Percentiles rank a stretch among this genome's conserved stretches.
Conservation (phyloP, 306 rosid species). For the Quercus gilva region DNA sequence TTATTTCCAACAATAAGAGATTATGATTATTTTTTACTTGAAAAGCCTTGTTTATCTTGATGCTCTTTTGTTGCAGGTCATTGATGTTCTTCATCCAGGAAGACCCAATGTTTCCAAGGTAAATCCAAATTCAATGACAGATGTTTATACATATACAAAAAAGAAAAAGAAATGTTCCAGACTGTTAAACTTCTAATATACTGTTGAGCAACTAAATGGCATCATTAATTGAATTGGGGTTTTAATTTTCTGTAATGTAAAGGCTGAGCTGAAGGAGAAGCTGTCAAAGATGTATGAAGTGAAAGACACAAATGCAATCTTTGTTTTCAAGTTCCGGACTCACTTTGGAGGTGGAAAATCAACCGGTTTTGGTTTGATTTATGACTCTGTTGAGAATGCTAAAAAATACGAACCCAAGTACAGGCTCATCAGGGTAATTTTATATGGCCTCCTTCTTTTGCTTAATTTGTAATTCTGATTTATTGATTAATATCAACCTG, state of each 20-base stretch:
- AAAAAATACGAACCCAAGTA: conserved; percentile 94
- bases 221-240: neutral
- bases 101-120: conserved; percentile 94
- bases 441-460: neutral
- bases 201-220: neutral
- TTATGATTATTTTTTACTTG: too few species aligned
- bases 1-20: too few species aligned
- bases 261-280: conserved; percentile 97
- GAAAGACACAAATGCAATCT: conserved; percentile 75
- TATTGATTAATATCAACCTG: neutral
- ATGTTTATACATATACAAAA: too few species aligned
- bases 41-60: neutral
- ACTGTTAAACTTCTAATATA: neutral
- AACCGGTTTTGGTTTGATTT: conserved; percentile 90
- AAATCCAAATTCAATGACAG: neutral
- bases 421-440: conserved; percentile 87
- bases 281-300: conserved; percentile 69
- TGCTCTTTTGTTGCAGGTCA: conserved; percentile 38
- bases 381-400: conserved; percentile 82
- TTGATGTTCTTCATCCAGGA: conserved; percentile 93
- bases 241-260: neutral
- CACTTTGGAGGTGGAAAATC: conserved; percentile 98
- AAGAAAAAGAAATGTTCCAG: too few species aligned
- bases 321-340: conserved; percentile 86
- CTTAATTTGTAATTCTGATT: neutral